These are phyloP conservation scores for Gynostemma pentaphyllum DNA, from an alignment of 306 rosid species.

Conservation along the genomic window DNA sequence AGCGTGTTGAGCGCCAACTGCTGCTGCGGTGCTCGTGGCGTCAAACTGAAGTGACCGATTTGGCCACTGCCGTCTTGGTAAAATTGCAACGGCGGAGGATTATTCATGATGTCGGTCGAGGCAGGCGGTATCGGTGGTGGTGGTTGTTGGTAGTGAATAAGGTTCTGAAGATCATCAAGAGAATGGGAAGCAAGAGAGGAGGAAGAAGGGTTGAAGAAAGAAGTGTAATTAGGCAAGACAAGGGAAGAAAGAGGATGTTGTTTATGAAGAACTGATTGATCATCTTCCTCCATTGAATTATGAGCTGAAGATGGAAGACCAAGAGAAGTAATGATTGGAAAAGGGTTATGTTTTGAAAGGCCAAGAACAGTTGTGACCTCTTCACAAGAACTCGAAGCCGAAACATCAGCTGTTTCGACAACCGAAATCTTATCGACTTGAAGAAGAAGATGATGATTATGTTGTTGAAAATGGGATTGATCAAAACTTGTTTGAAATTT, in stretches of 20 bases:
- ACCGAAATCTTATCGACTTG: constrained; percentile 25
- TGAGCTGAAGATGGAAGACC: constrained; percentile 9
- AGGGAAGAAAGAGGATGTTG: constrained; percentile 2
- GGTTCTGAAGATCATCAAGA: constrained; percentile 68
- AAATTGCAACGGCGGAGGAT: constrained; percentile 19
- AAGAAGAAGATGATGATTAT: not conserved
- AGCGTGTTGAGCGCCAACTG: constrained; percentile 23
- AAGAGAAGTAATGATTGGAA: constrained; percentile 28
- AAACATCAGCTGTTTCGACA: constrained; percentile 10
- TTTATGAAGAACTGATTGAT: not conserved
- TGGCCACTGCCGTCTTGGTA: constrained; percentile 21
- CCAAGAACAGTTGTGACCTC: constrained; percentile 45
- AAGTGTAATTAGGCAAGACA: constrained; percentile 12
- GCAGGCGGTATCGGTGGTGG: not conserved
- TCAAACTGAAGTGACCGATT: not conserved
- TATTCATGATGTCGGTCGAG: not conserved
- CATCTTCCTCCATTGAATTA: constrained; percentile 4
- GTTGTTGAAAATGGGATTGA: not conserved
- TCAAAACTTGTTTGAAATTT: not conserved
- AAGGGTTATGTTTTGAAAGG: constrained; percentile 39
- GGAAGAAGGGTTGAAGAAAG: constrained; percentile 21
- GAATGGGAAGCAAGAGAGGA: constrained; percentile 9
- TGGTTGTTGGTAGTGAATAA: constrained; percentile 41
- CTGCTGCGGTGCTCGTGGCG: constrained; percentile 19
- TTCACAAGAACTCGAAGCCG: constrained; percentile 16